Evolutionary conservation across 2,329 filamentous ascomycete species (phyloP).

Genomic region (Magnaporthiopsis incrustans): DNA sequence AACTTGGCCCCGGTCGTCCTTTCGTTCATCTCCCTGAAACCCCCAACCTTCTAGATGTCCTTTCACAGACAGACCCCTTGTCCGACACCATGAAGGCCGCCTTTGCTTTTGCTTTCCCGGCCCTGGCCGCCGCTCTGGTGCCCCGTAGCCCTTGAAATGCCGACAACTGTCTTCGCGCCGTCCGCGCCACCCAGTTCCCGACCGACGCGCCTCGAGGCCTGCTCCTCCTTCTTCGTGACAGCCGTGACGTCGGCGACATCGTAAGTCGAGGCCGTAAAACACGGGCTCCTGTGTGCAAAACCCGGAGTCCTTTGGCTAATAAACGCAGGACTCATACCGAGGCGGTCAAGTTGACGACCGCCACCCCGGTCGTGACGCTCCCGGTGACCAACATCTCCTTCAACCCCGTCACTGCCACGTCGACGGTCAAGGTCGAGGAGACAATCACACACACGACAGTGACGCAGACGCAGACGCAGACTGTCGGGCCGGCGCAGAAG

Average conservation of each 20-base stretch:
- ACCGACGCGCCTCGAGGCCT: conserved; percentile 10
- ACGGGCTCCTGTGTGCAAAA: too few species aligned
- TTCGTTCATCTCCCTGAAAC: too few species aligned
- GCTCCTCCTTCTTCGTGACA: conserved; percentile 9
- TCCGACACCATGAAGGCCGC: background rate
- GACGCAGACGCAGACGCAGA: background rate
- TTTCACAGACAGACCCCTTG: too few species aligned
- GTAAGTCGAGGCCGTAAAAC: background rate
- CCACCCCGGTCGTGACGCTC: background rate
- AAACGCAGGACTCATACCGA: conserved; percentile 1
- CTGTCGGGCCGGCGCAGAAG: background rate
- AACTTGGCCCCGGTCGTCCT: too few species aligned
- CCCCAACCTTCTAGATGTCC: too few species aligned
- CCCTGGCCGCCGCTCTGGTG: background rate
- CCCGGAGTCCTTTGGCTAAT: background rate
- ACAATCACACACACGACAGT: background rate
- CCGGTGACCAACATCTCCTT: background rate
- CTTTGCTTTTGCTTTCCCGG: background rate
- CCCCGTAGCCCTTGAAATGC: background rate
- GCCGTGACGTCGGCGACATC: conserved; percentile 7
- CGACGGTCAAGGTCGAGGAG: conserved; percentile 18
- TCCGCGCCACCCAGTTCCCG: conserved; percentile 9
- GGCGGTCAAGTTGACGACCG: background rate
- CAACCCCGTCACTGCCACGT: conserved; percentile 14
- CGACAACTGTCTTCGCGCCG: conserved; percentile 13